Evolutionary conservation across 2,329 filamentous ascomycete genomes (phyloP), one percentile per base, ranked within the genome.

Genomic region (Calonectria crousiana): DNA sequence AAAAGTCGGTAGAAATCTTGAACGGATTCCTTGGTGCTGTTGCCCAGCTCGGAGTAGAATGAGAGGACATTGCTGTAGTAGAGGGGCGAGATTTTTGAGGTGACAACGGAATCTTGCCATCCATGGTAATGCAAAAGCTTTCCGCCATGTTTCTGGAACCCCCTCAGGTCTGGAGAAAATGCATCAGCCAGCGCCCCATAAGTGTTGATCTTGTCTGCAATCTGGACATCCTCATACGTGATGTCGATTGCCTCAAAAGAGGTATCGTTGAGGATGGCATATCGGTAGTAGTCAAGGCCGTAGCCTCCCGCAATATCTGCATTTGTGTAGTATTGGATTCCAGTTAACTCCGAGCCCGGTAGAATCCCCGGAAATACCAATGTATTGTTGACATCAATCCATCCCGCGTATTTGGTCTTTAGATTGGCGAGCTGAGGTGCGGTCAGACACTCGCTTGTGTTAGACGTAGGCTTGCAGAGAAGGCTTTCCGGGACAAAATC

Each of bases 101-200:
- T 65, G 9, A 44, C 60, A 11, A 65, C 60, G 13, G 38, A 65
- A 32, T 65, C 38, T 26, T 65, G 60, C 38, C 41, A 65, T 8
- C 60, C 60, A 18, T 65, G 60, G 28, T 65, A 65, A 18, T 65
- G 60, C 13, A 65, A 23, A 32, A 65, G 60, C 38, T 49, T 65
- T 34, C 38, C 41, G 2, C 26, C 60, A 23, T 49, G 38, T 18
- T 65, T 65, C 20, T 65, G 38, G 20, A 65, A 49, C 18, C n/a
- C 60, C 20, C 18, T 65, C 26, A 65, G 20, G 30, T 65, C 41
- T 6, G 30, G 60, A 34, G 60, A 49, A 10, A 65, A 49, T 14
- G 26, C 41, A 34, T 65, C 41, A 1, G 38, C 60, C 8, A 65
- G 41, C 32, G 60, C 38, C 0, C 38, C 60, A 34, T 65, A 65